Base-by-base conservation (phyloP, 78 protist genomes). In the Protostelium mycophagum region DNA sequence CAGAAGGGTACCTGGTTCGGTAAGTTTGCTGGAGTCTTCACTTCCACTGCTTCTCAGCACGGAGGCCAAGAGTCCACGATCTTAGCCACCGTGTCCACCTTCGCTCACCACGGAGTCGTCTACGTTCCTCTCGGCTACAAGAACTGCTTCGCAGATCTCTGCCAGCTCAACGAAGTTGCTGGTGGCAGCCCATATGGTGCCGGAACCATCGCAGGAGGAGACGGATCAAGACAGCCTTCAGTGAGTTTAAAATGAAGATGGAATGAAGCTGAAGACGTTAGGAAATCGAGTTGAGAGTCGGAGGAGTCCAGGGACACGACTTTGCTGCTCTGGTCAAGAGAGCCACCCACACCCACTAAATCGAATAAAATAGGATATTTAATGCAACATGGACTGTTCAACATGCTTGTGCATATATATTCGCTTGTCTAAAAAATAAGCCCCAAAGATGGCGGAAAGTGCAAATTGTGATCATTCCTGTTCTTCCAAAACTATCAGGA, bases 181-280 rank as follows among this genome's bases (percentile, higher is more conserved):
- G 94, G 93, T 23, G 38, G 93, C 9, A 86, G 91, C 0, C 96
- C 97, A 28, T 93, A 93, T 83, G 96, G 97, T 28, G 94, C 94
- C 34, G 84, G 90, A 28, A 91, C 96, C 28, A 1, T 93, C 83
- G 92, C 95, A 28, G 93, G 95, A 34, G 83, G 89, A 0, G 93
- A 93, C 37, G 96, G 97, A 37, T 87, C 88, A 29, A 86, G 97
- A 5, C 16, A 28, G 91, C 94, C 96, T 16, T 91, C 95, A 10
- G 95, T n/a, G n/a, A n/a, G n/a, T n/a, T n/a, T n/a, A n/a, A n/a
- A n/a, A n/a, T n/a, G n/a, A n/a, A n/a, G n/a, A n/a, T n/a, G n/a
- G n/a, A n/a, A n/a, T n/a, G n/a, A n/a, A n/a, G n/a, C n/a, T n/a
- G n/a, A n/a, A n/a, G n/a, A n/a, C n/a, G n/a, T n/a, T n/a, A n/a